Percentiles rank a stretch among this genome's conserved stretches.
Conservation (phyloP, 495 filamentous ascomycete genomes). For the Penicillium alfredii region DNA sequence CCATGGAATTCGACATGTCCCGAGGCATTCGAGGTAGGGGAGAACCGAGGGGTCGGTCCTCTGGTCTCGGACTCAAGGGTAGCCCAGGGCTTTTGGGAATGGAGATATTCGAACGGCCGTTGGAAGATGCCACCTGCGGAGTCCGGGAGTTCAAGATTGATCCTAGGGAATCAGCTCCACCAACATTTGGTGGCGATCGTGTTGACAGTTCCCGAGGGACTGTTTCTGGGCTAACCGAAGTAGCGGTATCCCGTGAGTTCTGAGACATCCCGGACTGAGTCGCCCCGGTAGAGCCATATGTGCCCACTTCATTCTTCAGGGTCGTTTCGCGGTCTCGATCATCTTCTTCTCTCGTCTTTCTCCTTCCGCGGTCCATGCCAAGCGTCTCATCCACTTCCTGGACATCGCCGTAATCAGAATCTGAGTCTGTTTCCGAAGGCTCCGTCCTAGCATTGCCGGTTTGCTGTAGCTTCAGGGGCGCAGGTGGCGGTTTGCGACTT, state of each 20-base stretch:
- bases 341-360: constrained; percentile 84
- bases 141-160: constrained; percentile 31
- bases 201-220: constrained; percentile 21
- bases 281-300: constrained; percentile 63
- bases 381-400: constrained; percentile 59
- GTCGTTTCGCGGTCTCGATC: constrained; percentile 69
- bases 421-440: constrained; percentile 53
- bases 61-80: constrained; percentile 84
- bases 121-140: constrained; percentile 14
- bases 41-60: constrained; percentile 63
- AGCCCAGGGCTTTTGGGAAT: constrained; percentile 79
- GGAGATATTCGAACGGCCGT: constrained; percentile 36
- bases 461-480: constrained; percentile 67
- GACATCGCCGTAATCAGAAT: constrained; percentile 80
- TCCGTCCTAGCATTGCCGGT: constrained; percentile 34
- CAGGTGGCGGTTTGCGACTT: constrained; percentile 74
- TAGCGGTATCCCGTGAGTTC: constrained; percentile 7
- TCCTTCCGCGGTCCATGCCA: constrained; percentile 62
- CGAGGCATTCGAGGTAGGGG: constrained; percentile 62
- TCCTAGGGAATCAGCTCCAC: constrained; percentile 29
- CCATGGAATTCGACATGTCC: constrained; percentile 39
- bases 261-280: constrained; percentile 3
- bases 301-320: constrained; percentile 56
- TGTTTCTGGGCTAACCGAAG: constrained; percentile 15
- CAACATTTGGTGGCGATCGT: constrained; percentile 23